These are phyloP conservation scores for Neurospora tetraspora DNA, from an alignment of 495 filamentous ascomycete species.

Conservation along the genomic window DNA sequence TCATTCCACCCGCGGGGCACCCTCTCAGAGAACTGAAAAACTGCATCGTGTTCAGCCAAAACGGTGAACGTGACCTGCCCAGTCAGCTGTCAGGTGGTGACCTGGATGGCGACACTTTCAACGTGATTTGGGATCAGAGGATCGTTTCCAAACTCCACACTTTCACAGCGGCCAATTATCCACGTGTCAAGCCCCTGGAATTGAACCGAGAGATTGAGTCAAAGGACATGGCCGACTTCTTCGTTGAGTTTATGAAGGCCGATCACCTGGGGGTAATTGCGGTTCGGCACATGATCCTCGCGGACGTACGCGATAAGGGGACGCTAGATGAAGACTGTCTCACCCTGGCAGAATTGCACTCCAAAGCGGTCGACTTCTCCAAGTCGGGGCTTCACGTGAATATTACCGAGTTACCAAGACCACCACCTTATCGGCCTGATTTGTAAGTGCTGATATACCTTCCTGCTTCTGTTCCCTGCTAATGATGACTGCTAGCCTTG, in stretches of 20 bases:
- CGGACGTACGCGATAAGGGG: slow-evolving; percentile 46
- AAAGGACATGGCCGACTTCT: slow-evolving; percentile 65
- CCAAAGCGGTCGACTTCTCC: slow-evolving; percentile 72
- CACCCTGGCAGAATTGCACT: slow-evolving; percentile 58
- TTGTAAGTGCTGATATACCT: slow-evolving; percentile 21
- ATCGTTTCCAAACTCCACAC: slow-evolving; percentile 28
- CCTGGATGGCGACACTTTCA: slow-evolving; percentile 72
- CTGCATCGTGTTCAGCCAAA: slow-evolving; percentile 66
- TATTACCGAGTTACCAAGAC: slow-evolving; percentile 19
- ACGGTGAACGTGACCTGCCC: slow-evolving; percentile 62
- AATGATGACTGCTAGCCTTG: slow-evolving; percentile 30
- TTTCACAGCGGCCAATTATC: slow-evolving; percentile 56
- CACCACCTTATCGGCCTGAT: slow-evolving; percentile 23
- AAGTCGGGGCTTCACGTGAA: slow-evolving; percentile 66
- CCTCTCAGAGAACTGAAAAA: slow-evolving; percentile 52
- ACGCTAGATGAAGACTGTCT: slow-evolving; percentile 49
- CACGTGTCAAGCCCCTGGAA: slow-evolving; percentile 40
- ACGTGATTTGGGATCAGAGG: slow-evolving; percentile 56
- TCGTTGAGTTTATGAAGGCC: slow-evolving; percentile 69
- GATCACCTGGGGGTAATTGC: slow-evolving; percentile 65
- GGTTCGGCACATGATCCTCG: slow-evolving; percentile 54
- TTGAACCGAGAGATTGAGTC: slow-evolving; percentile 44
- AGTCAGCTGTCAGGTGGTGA: slow-evolving; percentile 71
- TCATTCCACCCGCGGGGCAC: slow-evolving; percentile 44
- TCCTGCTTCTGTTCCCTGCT: background rate